Conservation (phyloP, 2,329 filamentous ascomycete species). For the Colletotrichum endophyticum region DNA sequence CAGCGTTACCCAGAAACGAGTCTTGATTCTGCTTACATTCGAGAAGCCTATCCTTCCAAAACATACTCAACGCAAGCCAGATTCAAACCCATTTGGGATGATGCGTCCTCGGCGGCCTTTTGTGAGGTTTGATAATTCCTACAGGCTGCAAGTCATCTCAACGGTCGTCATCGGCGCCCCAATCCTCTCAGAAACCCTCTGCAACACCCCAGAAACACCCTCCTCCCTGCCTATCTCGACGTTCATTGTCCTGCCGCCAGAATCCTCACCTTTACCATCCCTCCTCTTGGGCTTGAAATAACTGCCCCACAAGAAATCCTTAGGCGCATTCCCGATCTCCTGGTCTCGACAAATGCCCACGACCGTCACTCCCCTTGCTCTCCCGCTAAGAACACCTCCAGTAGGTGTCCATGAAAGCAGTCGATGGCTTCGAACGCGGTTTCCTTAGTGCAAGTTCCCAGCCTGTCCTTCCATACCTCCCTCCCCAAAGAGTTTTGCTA, state of each 20-base stretch:
- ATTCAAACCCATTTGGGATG: not conserved
- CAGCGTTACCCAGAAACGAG: not conserved
- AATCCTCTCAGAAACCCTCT: not conserved
- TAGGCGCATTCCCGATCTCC: not conserved
- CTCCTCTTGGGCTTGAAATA: not conserved
- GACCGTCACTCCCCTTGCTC: too few relatives aligned
- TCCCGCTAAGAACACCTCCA: too few relatives aligned
- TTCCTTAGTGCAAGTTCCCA: not conserved
- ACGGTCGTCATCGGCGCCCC: constrained; percentile 17
- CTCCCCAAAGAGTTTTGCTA: not conserved
- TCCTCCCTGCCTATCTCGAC: not conserved
- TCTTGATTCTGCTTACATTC: not conserved
- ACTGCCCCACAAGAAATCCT: not conserved
- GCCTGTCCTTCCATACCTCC: not conserved
- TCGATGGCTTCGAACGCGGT: not conserved
- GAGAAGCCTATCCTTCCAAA: not conserved
- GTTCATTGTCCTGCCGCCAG: not conserved
- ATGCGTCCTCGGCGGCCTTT: not conserved
- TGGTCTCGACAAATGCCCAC: not conserved
- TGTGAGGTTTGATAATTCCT: not conserved
- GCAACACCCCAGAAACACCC: not conserved
- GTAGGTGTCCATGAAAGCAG: too few relatives aligned
- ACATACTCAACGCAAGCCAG: not conserved
- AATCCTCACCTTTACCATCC: not conserved
- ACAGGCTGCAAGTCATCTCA: constrained; percentile 49